A percentile compares a stretch with the other conserved stretches of the same genome.
Conservation (phyloP, 2,329 filamentous ascomycete species). For the Exutisphaerella laricina region DNA sequence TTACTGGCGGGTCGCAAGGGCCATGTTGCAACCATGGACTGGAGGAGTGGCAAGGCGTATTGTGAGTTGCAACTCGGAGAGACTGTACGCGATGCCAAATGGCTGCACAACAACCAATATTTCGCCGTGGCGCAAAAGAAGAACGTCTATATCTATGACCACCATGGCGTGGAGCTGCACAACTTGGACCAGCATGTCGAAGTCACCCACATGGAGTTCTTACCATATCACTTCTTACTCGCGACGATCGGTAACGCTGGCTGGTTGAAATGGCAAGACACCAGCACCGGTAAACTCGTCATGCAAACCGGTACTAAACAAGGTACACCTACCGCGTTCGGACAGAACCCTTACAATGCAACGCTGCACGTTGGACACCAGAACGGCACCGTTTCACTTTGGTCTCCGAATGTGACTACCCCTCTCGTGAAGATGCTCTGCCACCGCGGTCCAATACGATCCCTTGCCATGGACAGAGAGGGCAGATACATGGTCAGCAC, state of each 20-base stretch:
- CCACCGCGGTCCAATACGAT: slow-evolving; percentile 81
- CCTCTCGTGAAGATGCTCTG: slow-evolving; percentile 87
- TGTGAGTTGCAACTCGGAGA: slow-evolving; percentile 89
- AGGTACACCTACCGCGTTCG: slow-evolving; percentile 74
- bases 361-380: slow-evolving; percentile 90
- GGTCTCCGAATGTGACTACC: slow-evolving; percentile 86
- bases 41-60: slow-evolving; percentile 82
- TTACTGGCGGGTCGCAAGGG: slow-evolving; percentile 85
- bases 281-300: slow-evolving; percentile 84
- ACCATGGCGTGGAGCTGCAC: slow-evolving; percentile 84
- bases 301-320: slow-evolving; percentile 78
- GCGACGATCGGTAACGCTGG: slow-evolving; percentile 79
- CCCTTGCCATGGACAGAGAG: slow-evolving; percentile 77
- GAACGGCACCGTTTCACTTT: slow-evolving; percentile 88
- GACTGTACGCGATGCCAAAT: slow-evolving; percentile 81
- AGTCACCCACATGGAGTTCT: slow-evolving; percentile 87
- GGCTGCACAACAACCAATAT: slow-evolving; percentile 90
- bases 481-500: slow-evolving; percentile 94
- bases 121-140: slow-evolving; percentile 97
- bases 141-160: slow-evolving; percentile 94
- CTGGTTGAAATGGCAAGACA: slow-evolving; percentile 89
- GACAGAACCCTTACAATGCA: slow-evolving; percentile 88
- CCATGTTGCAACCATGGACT: slow-evolving; percentile 94
- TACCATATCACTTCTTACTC: slow-evolving; percentile 93
- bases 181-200: slow-evolving; percentile 86